phyloP scores from a whole-genome alignment of 495 filamentous ascomycete genomes.

The Neurospora sp. region DNA sequence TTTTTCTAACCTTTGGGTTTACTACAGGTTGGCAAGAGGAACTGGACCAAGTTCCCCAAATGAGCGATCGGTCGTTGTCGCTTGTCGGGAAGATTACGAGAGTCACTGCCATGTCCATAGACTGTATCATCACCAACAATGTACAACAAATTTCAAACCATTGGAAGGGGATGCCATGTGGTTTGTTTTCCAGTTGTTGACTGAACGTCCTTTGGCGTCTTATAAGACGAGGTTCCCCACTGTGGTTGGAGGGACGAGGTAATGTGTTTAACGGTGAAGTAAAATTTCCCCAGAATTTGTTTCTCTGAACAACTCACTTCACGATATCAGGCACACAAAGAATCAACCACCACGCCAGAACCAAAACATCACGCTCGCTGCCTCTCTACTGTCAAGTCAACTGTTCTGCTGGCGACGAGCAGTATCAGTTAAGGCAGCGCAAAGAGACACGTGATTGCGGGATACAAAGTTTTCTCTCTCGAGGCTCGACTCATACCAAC shows the following conservation, averaged over 20 bases:
- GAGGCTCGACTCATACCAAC: background rate
- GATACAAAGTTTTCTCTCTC: background rate
- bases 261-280: background rate
- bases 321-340: background rate
- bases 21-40: constrained; percentile 66
- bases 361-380: background rate
- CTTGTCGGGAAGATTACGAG: constrained; percentile 1
- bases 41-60: constrained; percentile 88
- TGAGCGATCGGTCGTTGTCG: constrained; percentile 17
- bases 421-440: background rate
- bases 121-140: constrained; percentile 16
- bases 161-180: background rate
- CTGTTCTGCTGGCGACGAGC: background rate
- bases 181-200: background rate
- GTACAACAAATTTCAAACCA: constrained; percentile 13
- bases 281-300: background rate
- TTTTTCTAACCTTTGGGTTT: constrained; percentile 5
- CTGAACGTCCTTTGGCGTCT: background rate
- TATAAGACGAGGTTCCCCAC: background rate
- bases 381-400: background rate
- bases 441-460: background rate
- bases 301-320: background rate
- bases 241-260: background rate
- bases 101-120: constrained; percentile 6
- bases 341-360: background rate